These are phyloP conservation scores for Pythium biforme DNA, from an alignment of 352 stramenopile genomes.

Conservation along the genomic window DNA sequence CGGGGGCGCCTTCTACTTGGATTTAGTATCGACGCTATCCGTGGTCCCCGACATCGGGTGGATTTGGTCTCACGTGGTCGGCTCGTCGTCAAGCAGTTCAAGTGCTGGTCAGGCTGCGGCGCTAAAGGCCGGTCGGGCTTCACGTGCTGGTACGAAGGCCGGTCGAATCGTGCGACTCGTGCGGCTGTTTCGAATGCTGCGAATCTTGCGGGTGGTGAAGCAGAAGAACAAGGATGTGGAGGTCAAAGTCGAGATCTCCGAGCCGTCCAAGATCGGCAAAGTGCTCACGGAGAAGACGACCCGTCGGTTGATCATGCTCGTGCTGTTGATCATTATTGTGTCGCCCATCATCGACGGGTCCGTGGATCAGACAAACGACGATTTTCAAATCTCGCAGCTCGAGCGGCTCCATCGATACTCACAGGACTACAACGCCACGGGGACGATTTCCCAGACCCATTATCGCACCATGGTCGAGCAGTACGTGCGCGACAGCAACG, in stretches of 20 bases:
- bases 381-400: constrained; percentile 76
- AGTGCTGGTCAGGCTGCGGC: constrained; percentile 53
- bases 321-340: constrained; percentile 86
- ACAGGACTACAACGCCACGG: constrained; percentile 77
- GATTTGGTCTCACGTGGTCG: constrained; percentile 72
- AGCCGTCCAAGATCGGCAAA: constrained; percentile 93
- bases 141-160: constrained; percentile 83
- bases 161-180: constrained; percentile 91
- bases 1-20: constrained; percentile 92
- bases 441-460: constrained; percentile 42
- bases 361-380: constrained; percentile 65
- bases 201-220: constrained; percentile 82
- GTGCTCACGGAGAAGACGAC: constrained; percentile 95
- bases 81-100: constrained; percentile 24
- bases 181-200: constrained; percentile 89
- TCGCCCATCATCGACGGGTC: constrained; percentile 80
- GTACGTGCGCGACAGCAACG: constrained; percentile 74
- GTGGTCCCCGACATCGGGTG: constrained; percentile 90
- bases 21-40: constrained; percentile 92
- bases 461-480: constrained; percentile 61
- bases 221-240: constrained; percentile 65
- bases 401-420: constrained; percentile 80
- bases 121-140: constrained; percentile 82
- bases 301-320: constrained; percentile 88
- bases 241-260: constrained; percentile 68